Evolutionary conservation across 148 eudicot species (phyloP).

Genomic region (Rhododendron griersonianum): DNA sequence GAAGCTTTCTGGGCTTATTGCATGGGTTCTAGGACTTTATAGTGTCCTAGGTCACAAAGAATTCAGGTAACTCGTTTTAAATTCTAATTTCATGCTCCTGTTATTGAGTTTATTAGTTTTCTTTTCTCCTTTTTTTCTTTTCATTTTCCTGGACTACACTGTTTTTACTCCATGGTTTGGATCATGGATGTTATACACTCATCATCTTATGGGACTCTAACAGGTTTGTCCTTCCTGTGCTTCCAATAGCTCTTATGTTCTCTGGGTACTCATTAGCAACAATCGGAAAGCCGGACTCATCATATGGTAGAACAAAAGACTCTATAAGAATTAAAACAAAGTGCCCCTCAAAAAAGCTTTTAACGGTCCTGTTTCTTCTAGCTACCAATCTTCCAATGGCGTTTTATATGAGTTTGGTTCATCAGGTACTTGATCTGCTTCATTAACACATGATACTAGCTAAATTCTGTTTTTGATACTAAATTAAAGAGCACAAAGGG

Average conservation of each 20-base stretch:
- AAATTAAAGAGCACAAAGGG: not conserved
- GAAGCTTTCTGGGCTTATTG: constrained; percentile 75
- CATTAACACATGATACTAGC: not conserved
- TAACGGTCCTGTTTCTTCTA: constrained; percentile 58
- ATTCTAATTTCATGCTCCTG: not conserved
- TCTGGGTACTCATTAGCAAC: constrained; percentile 67
- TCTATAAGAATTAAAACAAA: constrained; percentile 24
- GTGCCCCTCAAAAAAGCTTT: constrained; percentile 36
- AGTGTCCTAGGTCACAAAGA: constrained; percentile 95
- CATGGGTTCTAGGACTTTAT: constrained; percentile 85
- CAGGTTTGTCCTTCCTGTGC: constrained; percentile 97
- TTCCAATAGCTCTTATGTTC: constrained; percentile 87
- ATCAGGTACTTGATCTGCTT: constrained; percentile 59
- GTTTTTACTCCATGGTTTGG: not conserved
- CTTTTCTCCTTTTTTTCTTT: not conserved
- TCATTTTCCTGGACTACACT: not conserved
- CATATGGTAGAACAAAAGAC: constrained; percentile 35
- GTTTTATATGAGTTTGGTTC: constrained; percentile 87
- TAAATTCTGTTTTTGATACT: not conserved
- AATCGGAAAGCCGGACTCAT: constrained; percentile 30
- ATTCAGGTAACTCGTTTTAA: constrained; percentile 58
- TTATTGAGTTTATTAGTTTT: not conserved
- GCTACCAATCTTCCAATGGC: constrained; percentile 92
- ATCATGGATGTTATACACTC: constrained; percentile 4
- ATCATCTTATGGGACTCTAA: constrained; percentile 11